Evolutionary conservation across 805 yeast species (phyloP).

Genomic region (Starmerella apis): DNA sequence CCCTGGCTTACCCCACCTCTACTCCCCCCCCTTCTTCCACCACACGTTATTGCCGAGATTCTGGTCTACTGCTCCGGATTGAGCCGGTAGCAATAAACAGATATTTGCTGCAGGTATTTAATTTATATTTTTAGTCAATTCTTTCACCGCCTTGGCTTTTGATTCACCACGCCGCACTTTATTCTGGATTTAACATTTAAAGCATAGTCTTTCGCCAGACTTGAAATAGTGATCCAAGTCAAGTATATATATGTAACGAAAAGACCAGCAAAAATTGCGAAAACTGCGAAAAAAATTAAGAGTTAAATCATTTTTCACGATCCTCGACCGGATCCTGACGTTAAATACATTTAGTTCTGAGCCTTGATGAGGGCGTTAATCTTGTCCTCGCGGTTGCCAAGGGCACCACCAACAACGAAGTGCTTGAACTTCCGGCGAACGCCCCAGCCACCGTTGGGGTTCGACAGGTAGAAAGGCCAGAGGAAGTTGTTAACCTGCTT

Average conservation of each 20-base stretch:
- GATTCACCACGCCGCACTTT: too few relatives aligned
- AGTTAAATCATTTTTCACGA: constrained; percentile 8
- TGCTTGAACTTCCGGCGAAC: constrained; percentile 92
- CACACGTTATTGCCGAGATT: too few relatives aligned
- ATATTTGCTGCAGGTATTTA: too few relatives aligned
- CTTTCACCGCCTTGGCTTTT: too few relatives aligned
- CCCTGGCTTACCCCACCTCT: too few relatives aligned
- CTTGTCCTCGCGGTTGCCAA: constrained; percentile 96
- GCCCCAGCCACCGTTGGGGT: constrained; percentile 98
- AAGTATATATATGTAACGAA: background rate
- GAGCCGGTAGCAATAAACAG: too few relatives aligned
- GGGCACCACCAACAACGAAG: constrained; percentile 96
- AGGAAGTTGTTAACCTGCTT: constrained; percentile 96
- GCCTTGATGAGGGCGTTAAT: constrained; percentile 89
- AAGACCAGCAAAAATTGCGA: background rate
- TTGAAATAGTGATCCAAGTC: too few relatives aligned
- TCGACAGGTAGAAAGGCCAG: constrained; percentile 95
- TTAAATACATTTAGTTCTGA: constrained; percentile 55
- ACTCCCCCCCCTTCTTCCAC: too few relatives aligned
- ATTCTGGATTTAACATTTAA: background rate
- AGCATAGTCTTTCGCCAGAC: too few relatives aligned
- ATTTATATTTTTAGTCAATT: too few relatives aligned
- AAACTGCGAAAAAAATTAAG: constrained; percentile 3
- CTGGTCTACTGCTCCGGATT: too few relatives aligned
- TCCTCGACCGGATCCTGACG: constrained; percentile 7